phyloP scores from a whole-genome alignment of 2,329 filamentous ascomycete species.

The Ceratocystis harringtonii region DNA sequence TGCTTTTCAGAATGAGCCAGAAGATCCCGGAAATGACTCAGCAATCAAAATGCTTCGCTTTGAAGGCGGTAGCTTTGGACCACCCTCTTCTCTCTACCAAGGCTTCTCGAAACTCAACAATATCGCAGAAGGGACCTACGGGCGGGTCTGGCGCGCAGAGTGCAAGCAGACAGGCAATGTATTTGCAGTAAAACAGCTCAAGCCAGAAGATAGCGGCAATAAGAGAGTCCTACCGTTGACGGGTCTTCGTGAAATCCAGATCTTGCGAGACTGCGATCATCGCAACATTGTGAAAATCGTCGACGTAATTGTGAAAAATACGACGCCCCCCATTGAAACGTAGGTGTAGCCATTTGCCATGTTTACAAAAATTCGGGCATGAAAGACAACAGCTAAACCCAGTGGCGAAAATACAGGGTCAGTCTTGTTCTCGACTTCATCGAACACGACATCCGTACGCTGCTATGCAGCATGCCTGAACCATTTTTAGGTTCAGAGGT shows the following conservation, averaged over 20 bases:
- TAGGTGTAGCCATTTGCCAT: constrained; percentile 22
- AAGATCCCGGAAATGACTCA: constrained; percentile 24
- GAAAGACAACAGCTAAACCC: not conserved
- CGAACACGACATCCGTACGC: constrained; percentile 87
- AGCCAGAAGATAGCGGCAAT: constrained; percentile 50
- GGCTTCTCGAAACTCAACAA: constrained; percentile 88
- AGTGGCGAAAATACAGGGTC: constrained; percentile 37
- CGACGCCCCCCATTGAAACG: constrained; percentile 39
- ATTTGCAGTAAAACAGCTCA: constrained; percentile 85
- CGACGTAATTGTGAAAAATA: constrained; percentile 69
- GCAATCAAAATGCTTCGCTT: constrained; percentile 51
- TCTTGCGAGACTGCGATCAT: constrained; percentile 65
- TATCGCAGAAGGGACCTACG: constrained; percentile 95
- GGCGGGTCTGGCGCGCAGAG: constrained; percentile 75
- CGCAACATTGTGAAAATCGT: constrained; percentile 66
- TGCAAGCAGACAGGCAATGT: constrained; percentile 60
- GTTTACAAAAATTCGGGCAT: constrained; percentile 17
- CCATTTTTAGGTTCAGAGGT: constrained; percentile 85
- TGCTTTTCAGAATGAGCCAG: constrained; percentile 14
- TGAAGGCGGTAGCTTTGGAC: constrained; percentile 50
- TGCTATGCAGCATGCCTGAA: constrained; percentile 87
- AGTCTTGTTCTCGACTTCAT: constrained; percentile 95
- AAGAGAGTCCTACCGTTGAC: constrained; percentile 57
- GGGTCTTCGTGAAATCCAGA: constrained; percentile 84
- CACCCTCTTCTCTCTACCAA: constrained; percentile 58